These are phyloP conservation scores for Amanita molliuscula DNA, from an alignment of 768 basidiomycete genomes.

Conservation along the genomic window DNA sequence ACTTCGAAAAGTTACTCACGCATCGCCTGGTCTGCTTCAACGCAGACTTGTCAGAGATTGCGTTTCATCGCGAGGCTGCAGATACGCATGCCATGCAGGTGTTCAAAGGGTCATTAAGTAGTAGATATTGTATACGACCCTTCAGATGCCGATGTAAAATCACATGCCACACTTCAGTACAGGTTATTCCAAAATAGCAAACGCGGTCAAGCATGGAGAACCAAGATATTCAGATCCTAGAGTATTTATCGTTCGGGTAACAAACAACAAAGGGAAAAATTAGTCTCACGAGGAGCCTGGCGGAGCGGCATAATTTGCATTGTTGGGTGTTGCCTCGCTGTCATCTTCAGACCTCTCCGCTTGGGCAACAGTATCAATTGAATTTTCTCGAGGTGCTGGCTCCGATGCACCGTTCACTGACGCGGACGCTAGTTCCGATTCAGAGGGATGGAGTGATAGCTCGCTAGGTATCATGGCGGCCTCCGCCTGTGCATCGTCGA, in stretches of 20 bases:
- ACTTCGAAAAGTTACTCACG: too few species aligned
- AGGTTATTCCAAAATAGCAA: not conserved
- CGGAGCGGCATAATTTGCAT: not conserved
- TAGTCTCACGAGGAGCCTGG: not conserved
- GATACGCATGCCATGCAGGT: too few species aligned
- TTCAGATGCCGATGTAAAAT: too few species aligned
- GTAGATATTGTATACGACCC: too few species aligned
- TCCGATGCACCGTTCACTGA: not conserved
- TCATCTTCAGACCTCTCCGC: not conserved
- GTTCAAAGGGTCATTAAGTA: too few species aligned
- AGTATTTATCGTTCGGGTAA: not conserved
- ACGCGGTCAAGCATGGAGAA: not conserved
- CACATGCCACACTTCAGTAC: not conserved
- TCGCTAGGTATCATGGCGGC: not conserved
- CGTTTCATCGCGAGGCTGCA: too few species aligned
- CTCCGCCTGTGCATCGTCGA: not conserved
- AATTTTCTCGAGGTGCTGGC: not conserved
- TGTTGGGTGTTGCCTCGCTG: not conserved
- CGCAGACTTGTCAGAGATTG: too few species aligned
- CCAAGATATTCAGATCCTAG: not conserved
- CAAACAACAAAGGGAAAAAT: not conserved
- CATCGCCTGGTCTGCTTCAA: too few species aligned
- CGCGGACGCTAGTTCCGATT: not conserved
- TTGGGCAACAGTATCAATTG: not conserved
- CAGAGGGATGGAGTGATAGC: not conserved